Percentiles rank a stretch among this genome's conserved stretches.
Conservation (phyloP, 352 stramenopile species). For the Phytophthora sp. region DNA sequence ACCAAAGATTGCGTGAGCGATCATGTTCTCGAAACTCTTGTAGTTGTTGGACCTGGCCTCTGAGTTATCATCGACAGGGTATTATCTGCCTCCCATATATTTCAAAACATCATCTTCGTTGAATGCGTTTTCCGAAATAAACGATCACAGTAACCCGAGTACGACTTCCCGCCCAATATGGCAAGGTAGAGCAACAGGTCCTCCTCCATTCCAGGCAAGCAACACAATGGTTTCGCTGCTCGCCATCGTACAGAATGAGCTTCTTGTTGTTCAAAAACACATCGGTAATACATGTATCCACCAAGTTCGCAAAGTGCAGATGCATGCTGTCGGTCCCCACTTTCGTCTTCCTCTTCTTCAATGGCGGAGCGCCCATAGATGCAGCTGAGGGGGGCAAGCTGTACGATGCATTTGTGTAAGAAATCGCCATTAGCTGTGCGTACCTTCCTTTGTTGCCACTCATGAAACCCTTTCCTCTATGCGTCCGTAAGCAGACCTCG, state of each 20-base stretch:
- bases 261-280: not conserved
- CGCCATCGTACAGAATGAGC: not conserved
- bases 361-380: too few species aligned
- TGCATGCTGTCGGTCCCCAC: not conserved
- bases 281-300: constrained; percentile 4
- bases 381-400: not conserved
- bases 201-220: not conserved
- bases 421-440: constrained; percentile 13
- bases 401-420: not conserved
- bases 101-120: not conserved
- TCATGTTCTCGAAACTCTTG: constrained; percentile 37
- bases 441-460: not conserved
- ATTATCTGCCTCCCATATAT: not conserved
- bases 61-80: not conserved
- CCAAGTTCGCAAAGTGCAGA: constrained; percentile 14
- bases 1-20: constrained; percentile 39
- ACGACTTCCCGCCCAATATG: constrained; percentile 34
- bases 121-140: not conserved
- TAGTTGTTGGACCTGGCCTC: not conserved
- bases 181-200: constrained; percentile 36
- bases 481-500: not conserved
- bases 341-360: not conserved
- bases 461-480: constrained; percentile 7
- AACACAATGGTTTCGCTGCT: constrained; percentile 5
- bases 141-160: constrained; percentile 23